A percentile compares a stretch with the other conserved stretches of the same genome.
Conservation (phyloP, 257 asterid genomes). For the Solanum rostratum region DNA sequence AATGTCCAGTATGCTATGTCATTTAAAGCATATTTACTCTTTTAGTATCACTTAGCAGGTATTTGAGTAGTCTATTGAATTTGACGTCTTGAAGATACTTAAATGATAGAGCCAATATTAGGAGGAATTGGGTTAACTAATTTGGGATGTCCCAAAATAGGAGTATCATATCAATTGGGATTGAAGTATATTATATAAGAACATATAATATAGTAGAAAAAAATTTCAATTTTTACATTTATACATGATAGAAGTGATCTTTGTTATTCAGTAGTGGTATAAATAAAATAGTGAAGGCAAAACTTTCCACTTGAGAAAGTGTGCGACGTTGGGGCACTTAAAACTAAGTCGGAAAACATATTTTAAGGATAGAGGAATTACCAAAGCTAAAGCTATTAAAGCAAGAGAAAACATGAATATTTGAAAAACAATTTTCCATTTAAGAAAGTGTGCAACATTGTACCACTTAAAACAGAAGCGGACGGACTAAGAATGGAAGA, state of each 20-base stretch:
- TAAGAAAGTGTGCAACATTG: neutral
- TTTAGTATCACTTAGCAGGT: neutral
- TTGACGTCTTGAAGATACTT: neutral
- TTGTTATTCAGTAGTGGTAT: neutral
- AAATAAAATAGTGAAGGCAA: neutral
- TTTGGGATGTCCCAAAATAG: neutral
- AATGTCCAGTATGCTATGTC: neutral
- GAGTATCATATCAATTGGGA: neutral
- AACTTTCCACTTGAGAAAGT: neutral
- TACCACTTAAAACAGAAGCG: neutral
- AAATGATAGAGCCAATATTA: neutral
- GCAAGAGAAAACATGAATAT: neutral
- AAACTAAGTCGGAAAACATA: neutral
- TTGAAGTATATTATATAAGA: neutral
- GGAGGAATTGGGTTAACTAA: neutral
- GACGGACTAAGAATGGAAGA: neutral
- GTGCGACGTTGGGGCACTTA: neutral
- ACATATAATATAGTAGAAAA: neutral
- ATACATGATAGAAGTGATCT: neutral
- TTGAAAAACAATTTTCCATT: neutral
- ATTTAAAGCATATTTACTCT: neutral
- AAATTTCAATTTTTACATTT: neutral
- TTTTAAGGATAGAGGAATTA: neutral
- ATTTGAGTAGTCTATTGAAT: neutral
- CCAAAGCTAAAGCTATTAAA: neutral